Base-by-base conservation (phyloP, 148 eudicot species). In the Hydrangea macrophylla region DNA sequence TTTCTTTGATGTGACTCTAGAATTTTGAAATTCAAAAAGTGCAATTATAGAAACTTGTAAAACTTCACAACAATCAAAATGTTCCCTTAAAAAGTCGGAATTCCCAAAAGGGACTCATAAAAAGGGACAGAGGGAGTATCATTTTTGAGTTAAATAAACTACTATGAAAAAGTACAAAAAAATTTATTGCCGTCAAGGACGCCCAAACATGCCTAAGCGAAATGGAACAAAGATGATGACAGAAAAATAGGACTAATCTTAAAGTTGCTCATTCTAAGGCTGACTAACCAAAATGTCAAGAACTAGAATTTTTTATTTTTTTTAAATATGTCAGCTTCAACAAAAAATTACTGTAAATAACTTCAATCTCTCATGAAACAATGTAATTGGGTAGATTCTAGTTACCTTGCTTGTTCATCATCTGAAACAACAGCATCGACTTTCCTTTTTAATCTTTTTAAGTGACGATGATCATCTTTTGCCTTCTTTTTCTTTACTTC, bases 401-500 rank as follows among this genome's bases (percentile, higher is more conserved):
- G n/a, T 54, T 48, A 93, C 96, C 96, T 86, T 80, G 70, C 67
- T 7, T 73, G 72, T 68, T 83, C 77, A 50, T 61, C 77, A 69
- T 71, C 84, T 75, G 48, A 39, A 22, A 67, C 76, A 51, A 77
- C 56, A 72, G 75, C 80, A 64, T 83, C 83, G 39, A 75, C 75
- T 75, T 90, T 92, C 62, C 98, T 79, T 82, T 92, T 90, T 42
- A 81, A 73, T 55, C 64, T 81, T 56, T 68, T 81, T 20, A 55
- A 69, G 36, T 18, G 39, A 58, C 22, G 77, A 51, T 23, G 56
- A 65, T 71, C 79, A 62, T 67, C 75, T 73, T 82, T 82, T 26
- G 45, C 71, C 56, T 73, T 81, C 72, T 79, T 75, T 50, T 78
- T 79, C 75, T 78, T 79, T 37, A 56, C 65, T 71, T 72, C 73